Evolutionary conservation across 768 basidiomycete species (phyloP).

Genomic region (Crepidotus variabilis): DNA sequence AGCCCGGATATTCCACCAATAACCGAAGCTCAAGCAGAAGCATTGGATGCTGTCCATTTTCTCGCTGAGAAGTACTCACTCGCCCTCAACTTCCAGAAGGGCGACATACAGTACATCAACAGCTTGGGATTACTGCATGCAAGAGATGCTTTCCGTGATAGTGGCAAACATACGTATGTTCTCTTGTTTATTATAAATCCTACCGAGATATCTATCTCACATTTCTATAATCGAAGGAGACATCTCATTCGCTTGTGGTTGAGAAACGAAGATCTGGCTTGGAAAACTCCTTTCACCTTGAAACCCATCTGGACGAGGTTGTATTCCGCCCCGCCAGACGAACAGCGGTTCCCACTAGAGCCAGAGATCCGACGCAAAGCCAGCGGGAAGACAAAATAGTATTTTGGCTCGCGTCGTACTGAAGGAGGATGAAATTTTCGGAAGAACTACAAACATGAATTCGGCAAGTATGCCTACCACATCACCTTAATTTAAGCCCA

Average conservation of each 20-base stretch:
- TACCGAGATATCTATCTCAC: slow-evolving; percentile 2
- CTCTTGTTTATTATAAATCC: not conserved
- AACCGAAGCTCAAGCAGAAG: slow-evolving; percentile 46
- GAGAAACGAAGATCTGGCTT: slow-evolving; percentile 43
- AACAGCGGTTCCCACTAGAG: slow-evolving; percentile 40
- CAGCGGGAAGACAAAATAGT: slow-evolving; percentile 26
- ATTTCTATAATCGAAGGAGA: slow-evolving; percentile 22
- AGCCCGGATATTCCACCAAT: slow-evolving; percentile 39
- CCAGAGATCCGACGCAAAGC: slow-evolving; percentile 39
- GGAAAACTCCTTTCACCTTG: slow-evolving; percentile 37
- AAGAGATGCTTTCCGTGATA: slow-evolving; percentile 39
- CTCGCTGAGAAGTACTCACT: slow-evolving; percentile 39
- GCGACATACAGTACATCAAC: slow-evolving; percentile 49
- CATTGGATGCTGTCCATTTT: slow-evolving; percentile 42
- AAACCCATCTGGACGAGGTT: slow-evolving; percentile 33
- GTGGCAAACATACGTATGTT: slow-evolving; percentile 37
- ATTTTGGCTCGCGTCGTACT: not conserved
- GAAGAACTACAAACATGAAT: not conserved
- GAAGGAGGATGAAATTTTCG: no score
- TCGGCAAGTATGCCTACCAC: not conserved
- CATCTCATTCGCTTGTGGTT: slow-evolving; percentile 44
- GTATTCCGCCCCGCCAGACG: slow-evolving; percentile 36
- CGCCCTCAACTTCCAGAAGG: slow-evolving; percentile 42
- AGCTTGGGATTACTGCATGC: slow-evolving; percentile 41
- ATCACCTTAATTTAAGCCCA: no score